Evolutionary conservation across 2,329 filamentous ascomycete genomes (phyloP), one percentile per base, ranked within the genome.

Genomic region (Cryoendolithus antarcticus): DNA sequence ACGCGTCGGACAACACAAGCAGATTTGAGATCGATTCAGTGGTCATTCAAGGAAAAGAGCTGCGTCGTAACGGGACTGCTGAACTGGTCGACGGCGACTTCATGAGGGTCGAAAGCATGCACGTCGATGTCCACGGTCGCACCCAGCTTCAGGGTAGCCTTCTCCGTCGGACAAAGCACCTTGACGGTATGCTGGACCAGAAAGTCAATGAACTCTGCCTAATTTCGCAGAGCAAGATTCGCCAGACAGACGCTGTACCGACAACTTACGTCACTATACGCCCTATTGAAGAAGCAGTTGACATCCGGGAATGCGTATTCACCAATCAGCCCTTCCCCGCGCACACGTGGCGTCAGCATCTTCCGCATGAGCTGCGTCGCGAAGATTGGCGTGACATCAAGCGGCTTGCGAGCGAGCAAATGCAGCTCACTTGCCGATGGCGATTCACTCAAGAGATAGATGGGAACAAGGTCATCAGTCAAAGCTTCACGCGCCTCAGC

Each of bases 301-400:
- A 52, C 29, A 29, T 38, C 10, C 47, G 51, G 8, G 30, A 49
- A 51, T 33, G 55, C 28, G 43, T 64, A 0, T 56, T 69, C 2
- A 83, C 78, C 0, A 85, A 83, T 42, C 54, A 64, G 0, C 48
- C 55, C 0, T 75, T 66, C 32, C 41, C 44, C 5, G 19, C 9
- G 11, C 33, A 28, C 24, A 39, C 32, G 29, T 42, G 37, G 11
- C 39, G 39, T 6, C 39, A 39, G 6, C 8, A 7, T 31, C 6
- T 5, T 19, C 4, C 11, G 19, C 35, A 0, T 12, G 13, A 32
- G 21, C 7, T 27, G 24, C 24, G 7, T 27, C 15, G n/a, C 4
- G 11, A 29, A 9, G 10, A 27, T 7, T 19, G 13, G 5, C 30
- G 19, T 10, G 21, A 29, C n/a, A 12, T 12, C 7, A 28, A 29